Percentiles rank a stretch among this genome's conserved stretches.
Evolutionary conservation across 345 rosid genomes (phyloP).

Genomic region (Tarenaya hassleriana): DNA sequence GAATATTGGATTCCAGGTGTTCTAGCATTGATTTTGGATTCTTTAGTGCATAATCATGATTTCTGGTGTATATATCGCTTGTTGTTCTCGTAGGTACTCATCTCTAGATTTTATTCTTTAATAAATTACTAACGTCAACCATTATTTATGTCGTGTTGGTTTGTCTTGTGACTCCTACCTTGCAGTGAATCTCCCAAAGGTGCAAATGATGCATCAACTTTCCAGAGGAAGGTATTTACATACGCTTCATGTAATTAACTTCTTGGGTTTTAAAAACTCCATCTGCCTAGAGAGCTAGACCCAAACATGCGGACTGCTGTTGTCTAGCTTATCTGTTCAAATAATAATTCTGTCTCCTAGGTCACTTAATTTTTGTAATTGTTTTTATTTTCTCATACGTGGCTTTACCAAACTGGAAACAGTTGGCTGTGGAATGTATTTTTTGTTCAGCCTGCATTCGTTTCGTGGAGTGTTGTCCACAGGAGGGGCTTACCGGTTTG

Average conservation of each 20-base stretch:
- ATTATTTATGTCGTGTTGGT: constrained; percentile 18
- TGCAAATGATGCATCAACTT: constrained; percentile 94
- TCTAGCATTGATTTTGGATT: constrained; percentile 15
- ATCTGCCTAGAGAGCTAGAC: background rate
- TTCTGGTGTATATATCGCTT: constrained; percentile 17
- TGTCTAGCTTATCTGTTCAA: constrained; percentile 9
- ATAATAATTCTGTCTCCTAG: background rate
- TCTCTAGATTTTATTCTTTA: constrained; percentile 16
- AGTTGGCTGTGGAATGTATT: constrained; percentile 99
- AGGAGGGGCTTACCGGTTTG: constrained; percentile 94
- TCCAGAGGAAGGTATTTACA: constrained; percentile 89
- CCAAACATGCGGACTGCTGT: constrained; percentile 3
- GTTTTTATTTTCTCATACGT: constrained; percentile 21
- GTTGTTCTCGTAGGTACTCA: constrained; percentile 17
- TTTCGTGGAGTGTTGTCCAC: constrained; percentile 96
- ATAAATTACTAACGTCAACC: constrained; percentile 10
- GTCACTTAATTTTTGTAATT: background rate
- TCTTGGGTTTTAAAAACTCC: background rate
- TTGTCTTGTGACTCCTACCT: constrained; percentile 18
- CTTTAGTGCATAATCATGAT: constrained; percentile 19
- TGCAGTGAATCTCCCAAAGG: constrained; percentile 97
- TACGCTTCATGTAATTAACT: constrained; percentile 8
- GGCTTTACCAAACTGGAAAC: constrained; percentile 25
- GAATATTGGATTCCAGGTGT: constrained; percentile 5
- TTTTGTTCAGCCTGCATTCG: constrained; percentile 99